Percentiles rank a stretch among this genome's conserved stretches.
Conservation (phyloP, 257 asterid species). For the Ligustrum vulgare region DNA sequence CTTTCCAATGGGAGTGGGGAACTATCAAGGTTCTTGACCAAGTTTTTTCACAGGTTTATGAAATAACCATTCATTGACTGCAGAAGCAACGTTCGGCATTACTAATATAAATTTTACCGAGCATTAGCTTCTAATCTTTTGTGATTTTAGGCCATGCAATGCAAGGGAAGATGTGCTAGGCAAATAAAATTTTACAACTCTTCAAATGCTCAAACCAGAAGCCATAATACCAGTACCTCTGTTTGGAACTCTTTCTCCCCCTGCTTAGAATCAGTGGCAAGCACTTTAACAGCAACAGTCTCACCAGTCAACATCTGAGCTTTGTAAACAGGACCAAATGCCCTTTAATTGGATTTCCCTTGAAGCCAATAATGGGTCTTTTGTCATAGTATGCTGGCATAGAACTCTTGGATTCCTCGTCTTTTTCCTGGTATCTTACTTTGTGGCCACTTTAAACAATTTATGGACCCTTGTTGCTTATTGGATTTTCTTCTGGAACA, state of each 20-base stretch:
- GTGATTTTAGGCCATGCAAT: background rate
- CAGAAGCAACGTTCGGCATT: background rate
- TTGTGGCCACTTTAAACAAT: background rate
- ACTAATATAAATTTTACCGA: background rate
- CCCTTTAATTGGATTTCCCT: too few species aligned
- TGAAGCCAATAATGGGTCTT: too few species aligned
- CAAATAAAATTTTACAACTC: background rate
- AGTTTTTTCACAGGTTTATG: background rate
- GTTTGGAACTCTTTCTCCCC: conserved; percentile 94
- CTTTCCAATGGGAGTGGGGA: background rate
- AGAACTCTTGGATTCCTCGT: background rate
- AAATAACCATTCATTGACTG: background rate
- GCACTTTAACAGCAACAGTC: conserved; percentile 91
- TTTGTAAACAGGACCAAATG: conserved; percentile 88
- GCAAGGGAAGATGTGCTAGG: background rate
- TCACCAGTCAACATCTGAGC: conserved; percentile 84
- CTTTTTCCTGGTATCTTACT: conserved; percentile 9
- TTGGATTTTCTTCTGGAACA: too few species aligned
- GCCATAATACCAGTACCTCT: conserved; percentile 54
- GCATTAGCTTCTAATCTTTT: background rate
- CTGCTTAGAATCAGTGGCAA: conserved; percentile 90
- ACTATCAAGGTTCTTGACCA: background rate
- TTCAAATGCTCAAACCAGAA: background rate
- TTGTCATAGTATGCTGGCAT: conserved; percentile 83
- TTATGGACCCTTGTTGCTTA: too few species aligned